Base-by-base conservation (phyloP, 805 yeast species). In the Starmerella ratchasimensis region DNA sequence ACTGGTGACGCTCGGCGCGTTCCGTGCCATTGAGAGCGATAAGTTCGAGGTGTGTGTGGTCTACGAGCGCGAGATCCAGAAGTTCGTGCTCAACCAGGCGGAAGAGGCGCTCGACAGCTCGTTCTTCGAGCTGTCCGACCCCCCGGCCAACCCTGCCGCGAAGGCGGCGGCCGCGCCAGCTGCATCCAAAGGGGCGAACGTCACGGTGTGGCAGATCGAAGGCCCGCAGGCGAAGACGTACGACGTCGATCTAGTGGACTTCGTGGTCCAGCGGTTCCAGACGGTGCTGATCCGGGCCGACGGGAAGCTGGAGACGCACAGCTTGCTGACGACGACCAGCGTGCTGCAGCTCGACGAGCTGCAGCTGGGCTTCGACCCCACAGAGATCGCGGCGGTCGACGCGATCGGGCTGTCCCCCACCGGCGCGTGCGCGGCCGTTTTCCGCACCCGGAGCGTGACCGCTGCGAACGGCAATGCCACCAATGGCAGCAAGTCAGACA, bases 331-430 rank as follows among this genome's bases (percentile, higher is more conserved):
- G 9, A 40, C 31, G 16, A 36, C 28, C 21, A 36, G 27, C 33
- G 30, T 38, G 11, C 34, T 41, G 5, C 44, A 46, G 16, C 19
- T 40, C 19, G 43, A 39, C 20, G 26, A 29, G 14, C 23, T 33
- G 3, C 44, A 46, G 4, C 31, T 46, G 18, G n/a, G 6, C 16
- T 46, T 39, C 24, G 36, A 33, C 27, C 35, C 40, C 5, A 18
- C 18, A 4, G 47, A 41, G 18, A 15, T 45, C 9, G 22, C 24
- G 3, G 33, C 21, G 7, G 41, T 50, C 1, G 19, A 43, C 1
- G 48, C 48, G 17, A 37, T 58, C 3, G 49, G 56, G 31, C 14
- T 61, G 1, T 60, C 64, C 1, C 61, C 63, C 1, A 59, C 58
- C 23, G 24, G 21, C 3, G 25, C 33, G 15, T 44, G 45, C 16